phyloP scores from a whole-genome alignment of 2,329 filamentous ascomycete species.

The Zymoseptoria crescenta region DNA sequence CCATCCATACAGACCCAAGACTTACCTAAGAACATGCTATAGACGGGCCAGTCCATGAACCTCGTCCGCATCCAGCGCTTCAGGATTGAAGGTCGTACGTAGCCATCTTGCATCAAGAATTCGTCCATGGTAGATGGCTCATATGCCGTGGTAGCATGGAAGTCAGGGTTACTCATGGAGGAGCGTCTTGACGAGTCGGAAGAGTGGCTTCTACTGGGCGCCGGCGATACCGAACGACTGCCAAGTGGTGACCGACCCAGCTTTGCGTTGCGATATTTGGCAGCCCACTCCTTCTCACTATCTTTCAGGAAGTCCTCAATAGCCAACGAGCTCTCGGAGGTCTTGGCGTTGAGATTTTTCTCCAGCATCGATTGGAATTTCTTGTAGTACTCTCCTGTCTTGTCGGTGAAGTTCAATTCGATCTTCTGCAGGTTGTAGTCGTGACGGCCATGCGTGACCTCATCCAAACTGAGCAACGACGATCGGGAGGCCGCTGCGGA shows the following conservation, averaged over 20 bases:
- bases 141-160: not conserved
- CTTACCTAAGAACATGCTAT: constrained; percentile 49
- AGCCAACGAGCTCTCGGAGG: constrained; percentile 46
- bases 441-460: constrained; percentile 51
- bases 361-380: constrained; percentile 49
- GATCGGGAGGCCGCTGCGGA: not conserved
- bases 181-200: constrained; percentile 29
- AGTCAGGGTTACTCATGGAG: constrained; percentile 36
- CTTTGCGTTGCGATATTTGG: constrained; percentile 48
- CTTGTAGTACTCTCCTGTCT: constrained; percentile 50
- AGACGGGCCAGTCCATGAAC: constrained; percentile 54
- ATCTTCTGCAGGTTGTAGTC: constrained; percentile 12
- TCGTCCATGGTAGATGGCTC: constrained; percentile 24
- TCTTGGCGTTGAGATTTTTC: constrained; percentile 42
- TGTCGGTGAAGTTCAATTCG: constrained; percentile 51
- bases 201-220: constrained; percentile 3
- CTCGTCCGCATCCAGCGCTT: constrained; percentile 49
- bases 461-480: constrained; percentile 40
- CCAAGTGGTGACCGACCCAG: constrained; percentile 41
- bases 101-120: constrained; percentile 47
- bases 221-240: constrained; percentile 9
- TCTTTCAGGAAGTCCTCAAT: constrained; percentile 56
- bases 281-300: constrained; percentile 58
- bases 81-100: constrained; percentile 48
- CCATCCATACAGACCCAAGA: constrained; percentile 21